phyloP scores from a whole-genome alignment of 1,284 basidiomycete genomes.

The Ceratobasidium sp. region DNA sequence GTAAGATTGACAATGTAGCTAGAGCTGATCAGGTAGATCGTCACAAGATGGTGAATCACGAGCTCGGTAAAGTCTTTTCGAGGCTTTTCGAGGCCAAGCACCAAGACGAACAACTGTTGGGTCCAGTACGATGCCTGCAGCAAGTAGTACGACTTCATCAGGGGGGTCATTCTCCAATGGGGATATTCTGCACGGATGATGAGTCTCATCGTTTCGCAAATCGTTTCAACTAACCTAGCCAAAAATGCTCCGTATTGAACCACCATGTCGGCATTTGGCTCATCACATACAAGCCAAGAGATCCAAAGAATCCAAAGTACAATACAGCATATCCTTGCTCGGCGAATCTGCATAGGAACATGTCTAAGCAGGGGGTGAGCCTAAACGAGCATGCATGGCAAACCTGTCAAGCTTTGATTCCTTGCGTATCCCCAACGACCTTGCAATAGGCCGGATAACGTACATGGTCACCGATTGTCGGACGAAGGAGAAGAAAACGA shows the following conservation, averaged over 20 bases:
- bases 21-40: constrained; percentile 95
- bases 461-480: constrained; percentile 80
- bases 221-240: constrained; percentile 63
- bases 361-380: background rate
- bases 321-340: constrained; percentile 89
- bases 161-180: constrained; percentile 84
- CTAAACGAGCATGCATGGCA: background rate
- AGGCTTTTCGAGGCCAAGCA: constrained; percentile 90
- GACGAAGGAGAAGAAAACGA: constrained; percentile 91
- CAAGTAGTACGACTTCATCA: constrained; percentile 92
- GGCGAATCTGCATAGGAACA: constrained; percentile 58
- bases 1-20: constrained; percentile 86
- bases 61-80: constrained; percentile 91
- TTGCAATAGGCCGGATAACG: constrained; percentile 76
- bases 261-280: constrained; percentile 84
- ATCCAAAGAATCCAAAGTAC: constrained; percentile 77
- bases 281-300: constrained; percentile 90
- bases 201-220: background rate
- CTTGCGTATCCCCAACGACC: constrained; percentile 66
- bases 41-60: constrained; percentile 88
- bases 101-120: constrained; percentile 89
- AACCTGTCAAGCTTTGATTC: constrained; percentile 70
- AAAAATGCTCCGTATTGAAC: constrained; percentile 84
- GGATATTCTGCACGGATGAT: constrained; percentile 69
- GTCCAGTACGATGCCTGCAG: constrained; percentile 91